Evolutionary conservation across 139 green algal species (phyloP).

Genomic region (Gonium pectorale): DNA sequence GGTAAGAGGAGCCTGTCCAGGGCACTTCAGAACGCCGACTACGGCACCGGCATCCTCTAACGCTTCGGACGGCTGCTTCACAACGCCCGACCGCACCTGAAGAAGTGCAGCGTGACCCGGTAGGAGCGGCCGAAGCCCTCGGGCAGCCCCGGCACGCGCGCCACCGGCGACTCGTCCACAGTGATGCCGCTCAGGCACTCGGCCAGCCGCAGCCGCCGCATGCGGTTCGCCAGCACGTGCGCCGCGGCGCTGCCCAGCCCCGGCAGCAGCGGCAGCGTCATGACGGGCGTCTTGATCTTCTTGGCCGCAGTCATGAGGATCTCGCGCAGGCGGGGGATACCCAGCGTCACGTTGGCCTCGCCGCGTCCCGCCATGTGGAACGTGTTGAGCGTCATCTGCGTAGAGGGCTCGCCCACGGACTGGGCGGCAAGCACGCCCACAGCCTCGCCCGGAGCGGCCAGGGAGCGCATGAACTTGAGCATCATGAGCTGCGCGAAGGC

Average conservation of each 20-base stretch:
- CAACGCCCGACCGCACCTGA: slow-evolving; percentile 3
- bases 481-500: slow-evolving; percentile 78
- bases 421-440: slow-evolving; percentile 97
- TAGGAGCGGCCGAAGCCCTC: slow-evolving; percentile 60
- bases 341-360: slow-evolving; percentile 98
- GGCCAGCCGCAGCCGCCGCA: slow-evolving; percentile 87
- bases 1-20: no score
- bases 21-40: no score
- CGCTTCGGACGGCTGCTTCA: no score
- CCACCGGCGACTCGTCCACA: slow-evolving; percentile 76
- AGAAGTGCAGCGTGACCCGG: slow-evolving; percentile 66
- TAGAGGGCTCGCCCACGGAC: slow-evolving; percentile 92
- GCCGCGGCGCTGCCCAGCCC: slow-evolving; percentile 45
- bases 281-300: slow-evolving; percentile 92
- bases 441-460: slow-evolving; percentile 88
- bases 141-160: slow-evolving; percentile 4
- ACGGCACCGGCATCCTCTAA: no score
- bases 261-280: slow-evolving; percentile 87
- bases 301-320: slow-evolving; percentile 96
- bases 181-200: slow-evolving; percentile 77
- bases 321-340: slow-evolving; percentile 95
- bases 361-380: slow-evolving; percentile 96
- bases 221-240: slow-evolving; percentile 73
- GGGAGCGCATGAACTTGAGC: slow-evolving; percentile 86
- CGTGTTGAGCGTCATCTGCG: slow-evolving; percentile 96